Base-by-base conservation (phyloP, 345 rosid species). In the Fremontodendron californicum region DNA sequence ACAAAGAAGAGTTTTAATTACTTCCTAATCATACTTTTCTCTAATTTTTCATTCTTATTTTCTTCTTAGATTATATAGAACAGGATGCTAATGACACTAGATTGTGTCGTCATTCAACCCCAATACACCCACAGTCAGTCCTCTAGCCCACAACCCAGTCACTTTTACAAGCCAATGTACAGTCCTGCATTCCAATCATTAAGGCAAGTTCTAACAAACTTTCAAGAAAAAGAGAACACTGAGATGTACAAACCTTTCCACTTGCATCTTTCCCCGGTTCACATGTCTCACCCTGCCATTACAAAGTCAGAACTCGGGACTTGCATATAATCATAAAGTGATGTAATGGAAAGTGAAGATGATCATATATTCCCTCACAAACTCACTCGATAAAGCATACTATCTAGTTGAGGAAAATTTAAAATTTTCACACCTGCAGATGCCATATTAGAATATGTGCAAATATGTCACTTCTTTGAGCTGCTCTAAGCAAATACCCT, bases 401-500 rank as follows among this genome's bases (percentile, higher is more conserved):
- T 62, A 57, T 78, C 71, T 48, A 75, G 61, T 78, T 70, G 46
- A 46, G 69, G 48, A 81, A 25, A 71, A 18, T 1, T 15, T 6
- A 10, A 49, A n/a, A 8, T 66, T 74, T 64, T 64, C 83, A 49
- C 71, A 96, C 99, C 96, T 94, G 97, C 75, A 96, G 82, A 88
- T 91, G 96, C 99, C 99, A 96, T 81, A 96, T 94, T 80, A 96
- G 84, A 85, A 94, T 96, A 83, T 96, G 99, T 76, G 98, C 92
- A 79, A 96, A 96, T 85, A 96, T 83, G 80, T 96, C 97, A 81
- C 98, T 96, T 86, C 96, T 87, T 81, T 96, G 97, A 80, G 99
- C 83, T 64, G 99, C 99, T 89, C 98, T 89, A 42, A 96, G 94
- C 88, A 96, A 86, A 83, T 96, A 96, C 57, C 99, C 98, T 88